Evolutionary conservation across 2,329 filamentous ascomycete species (phyloP).

Genomic region (Parascedosporium putredinis): DNA sequence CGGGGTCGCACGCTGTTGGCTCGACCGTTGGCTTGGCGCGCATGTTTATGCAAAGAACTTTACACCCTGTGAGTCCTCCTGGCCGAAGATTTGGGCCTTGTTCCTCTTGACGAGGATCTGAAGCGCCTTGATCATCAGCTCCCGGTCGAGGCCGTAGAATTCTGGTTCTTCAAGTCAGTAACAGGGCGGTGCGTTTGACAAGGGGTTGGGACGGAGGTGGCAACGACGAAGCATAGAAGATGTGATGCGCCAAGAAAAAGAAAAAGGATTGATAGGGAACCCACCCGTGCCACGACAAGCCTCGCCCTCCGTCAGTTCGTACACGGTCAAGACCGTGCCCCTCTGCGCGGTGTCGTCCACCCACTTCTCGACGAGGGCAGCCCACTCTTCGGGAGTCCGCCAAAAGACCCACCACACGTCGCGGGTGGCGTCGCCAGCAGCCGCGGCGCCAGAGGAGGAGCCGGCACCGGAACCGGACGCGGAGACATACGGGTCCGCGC

Average conservation of each 20-base stretch:
- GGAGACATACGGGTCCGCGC: slow-evolving; percentile 53
- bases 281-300: slow-evolving; percentile 57
- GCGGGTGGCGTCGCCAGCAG: slow-evolving; percentile 24
- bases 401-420: slow-evolving; percentile 69
- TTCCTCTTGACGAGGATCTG: slow-evolving; percentile 77
- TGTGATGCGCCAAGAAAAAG: background rate
- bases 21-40: no score
- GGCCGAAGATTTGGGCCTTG: slow-evolving; percentile 87
- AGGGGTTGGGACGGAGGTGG: slow-evolving; percentile 12
- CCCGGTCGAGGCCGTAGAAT: slow-evolving; percentile 79
- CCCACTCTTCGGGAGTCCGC: slow-evolving; percentile 87
- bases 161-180: slow-evolving; percentile 35
- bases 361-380: slow-evolving; percentile 64
- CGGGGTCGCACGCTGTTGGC: no score
- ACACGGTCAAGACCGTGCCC: slow-evolving; percentile 80
- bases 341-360: slow-evolving; percentile 83
- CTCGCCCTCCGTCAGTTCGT: slow-evolving; percentile 86
- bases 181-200: no score
- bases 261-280: slow-evolving; percentile 13
- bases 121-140: slow-evolving; percentile 69
- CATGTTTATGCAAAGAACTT: slow-evolving; percentile 63
- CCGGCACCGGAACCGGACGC: background rate
- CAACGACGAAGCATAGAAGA: background rate
- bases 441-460: slow-evolving; percentile 15
- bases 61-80: slow-evolving; percentile 78